Conservation (phyloP, 257 asterid species). For the Solanum chmielewskii region DNA sequence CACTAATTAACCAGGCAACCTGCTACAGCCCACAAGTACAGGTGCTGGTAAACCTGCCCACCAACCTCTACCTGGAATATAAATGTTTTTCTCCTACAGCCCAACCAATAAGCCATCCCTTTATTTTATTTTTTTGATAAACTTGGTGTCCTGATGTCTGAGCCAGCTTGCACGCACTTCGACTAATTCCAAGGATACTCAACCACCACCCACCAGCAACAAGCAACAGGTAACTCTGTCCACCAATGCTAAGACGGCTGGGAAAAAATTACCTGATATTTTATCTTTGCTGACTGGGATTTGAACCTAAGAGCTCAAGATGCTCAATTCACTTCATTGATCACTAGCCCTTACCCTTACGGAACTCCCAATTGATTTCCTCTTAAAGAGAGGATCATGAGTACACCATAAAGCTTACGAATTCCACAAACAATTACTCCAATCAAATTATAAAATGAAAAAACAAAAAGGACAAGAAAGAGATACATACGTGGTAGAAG, state of each 20-base stretch:
- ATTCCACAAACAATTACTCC: not conserved
- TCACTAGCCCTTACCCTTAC: not conserved
- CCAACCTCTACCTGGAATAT: not conserved
- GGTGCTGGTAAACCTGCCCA: not conserved
- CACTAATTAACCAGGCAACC: not conserved
- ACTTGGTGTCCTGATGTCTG: not conserved
- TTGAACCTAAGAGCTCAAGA: not conserved
- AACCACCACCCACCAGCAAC: not conserved
- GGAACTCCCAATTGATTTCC: not conserved
- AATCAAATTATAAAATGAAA: not conserved
- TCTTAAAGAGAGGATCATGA: not conserved
- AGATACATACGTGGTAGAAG: conserved; percentile 59
- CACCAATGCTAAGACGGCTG: not conserved
- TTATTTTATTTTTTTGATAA: not conserved
- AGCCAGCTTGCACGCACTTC: not conserved
- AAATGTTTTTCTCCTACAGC: not conserved
- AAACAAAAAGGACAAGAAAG: not conserved
- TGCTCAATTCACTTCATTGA: not conserved
- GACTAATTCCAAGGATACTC: not conserved
- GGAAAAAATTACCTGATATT: not conserved
- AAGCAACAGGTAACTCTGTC: not conserved
- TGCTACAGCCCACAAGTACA: not conserved
- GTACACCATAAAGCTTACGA: not conserved
- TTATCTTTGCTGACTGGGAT: not conserved
- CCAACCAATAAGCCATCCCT: not conserved